Percentiles rank a stretch among this genome's conserved stretches.
Conservation (phyloP, 192 early-diverging fungal genomes). For the Radiomyces spectabilis region DNA sequence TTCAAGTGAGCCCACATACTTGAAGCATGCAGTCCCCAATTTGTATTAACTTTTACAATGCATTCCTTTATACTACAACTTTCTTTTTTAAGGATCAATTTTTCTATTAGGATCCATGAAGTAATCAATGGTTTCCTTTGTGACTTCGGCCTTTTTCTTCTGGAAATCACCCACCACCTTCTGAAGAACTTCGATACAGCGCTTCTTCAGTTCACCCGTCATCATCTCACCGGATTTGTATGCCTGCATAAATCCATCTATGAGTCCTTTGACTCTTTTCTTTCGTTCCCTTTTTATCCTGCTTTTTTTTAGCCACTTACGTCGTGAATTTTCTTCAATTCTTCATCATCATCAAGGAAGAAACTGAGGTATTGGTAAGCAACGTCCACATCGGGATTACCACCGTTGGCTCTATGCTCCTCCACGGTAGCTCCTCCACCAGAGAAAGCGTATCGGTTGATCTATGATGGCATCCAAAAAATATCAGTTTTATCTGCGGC, state of each 20-base stretch:
- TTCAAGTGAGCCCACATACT: too few relatives aligned
- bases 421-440: constrained; percentile 87
- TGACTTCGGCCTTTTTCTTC: constrained; percentile 53
- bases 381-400: constrained; percentile 94
- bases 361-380: constrained; percentile 89
- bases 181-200: constrained; percentile 80
- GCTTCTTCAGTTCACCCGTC: constrained; percentile 84
- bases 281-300: neutral
- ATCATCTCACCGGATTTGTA: constrained; percentile 82
- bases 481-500: neutral
- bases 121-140: constrained; percentile 50
- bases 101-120: constrained; percentile 54
- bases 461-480: constrained; percentile 29
- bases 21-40: too few relatives aligned
- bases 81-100: constrained; percentile 12
- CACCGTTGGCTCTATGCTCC: constrained; percentile 72
- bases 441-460: constrained; percentile 91
- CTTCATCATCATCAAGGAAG: constrained; percentile 93
- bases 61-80: too few relatives aligned
- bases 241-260: constrained; percentile 9
- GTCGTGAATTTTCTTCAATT: constrained; percentile 59
- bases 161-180: constrained; percentile 76
- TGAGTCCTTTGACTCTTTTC: neutral
- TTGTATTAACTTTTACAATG: too few relatives aligned
- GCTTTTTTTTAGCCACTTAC: constrained; percentile 16